Evolutionary conservation across 257 asterid genomes (phyloP), one percentile per base, ranked within the genome.

Genomic region (Solanum piurae): DNA sequence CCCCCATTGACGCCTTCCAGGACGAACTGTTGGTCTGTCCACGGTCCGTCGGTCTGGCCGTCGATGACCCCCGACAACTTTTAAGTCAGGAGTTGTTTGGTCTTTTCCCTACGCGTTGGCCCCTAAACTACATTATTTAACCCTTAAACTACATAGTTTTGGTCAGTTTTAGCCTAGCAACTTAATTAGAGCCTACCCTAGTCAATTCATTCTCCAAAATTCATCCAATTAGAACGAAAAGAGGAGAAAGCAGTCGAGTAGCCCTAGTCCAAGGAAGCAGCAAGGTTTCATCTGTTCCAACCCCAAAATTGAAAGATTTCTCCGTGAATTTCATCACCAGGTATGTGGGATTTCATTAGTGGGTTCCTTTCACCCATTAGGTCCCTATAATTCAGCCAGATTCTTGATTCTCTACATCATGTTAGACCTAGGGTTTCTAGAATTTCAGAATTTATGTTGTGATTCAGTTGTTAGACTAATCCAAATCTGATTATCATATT

Each of bases 61-160:
- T 52, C 9, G 8, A 21, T 52, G 4, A 18, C 62, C 23, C 8
- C 23, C 9, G 1, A 16, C 62, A 18, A 0, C n/a, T 55, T 46
- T 55, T 55, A 2, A 55, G 62, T 55, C 9, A 55, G 62, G 62
- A 9, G 10, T 52, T 0, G 9, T 52, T 16, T 52, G n/a, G 62
- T 18, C 10, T 18, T 55, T 52, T 52, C 21, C 21, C 9, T 52
- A 52, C 3, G 23, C 8, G 9, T 0, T 6, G 62, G 9, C 60
- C 1, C 23, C 21, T 52, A 52, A 52, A 52, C 60, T 52, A 16
- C 23, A 16, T 52, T 8, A 0, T 52, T 52, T 52, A 52, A 52
- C 21, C 9, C 23, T 6, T 52, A 52, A 52, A 52, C 62, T 52
- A 52, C 8, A 1, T 6, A 18, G 6, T 46, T 52, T 55, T 18